Evolutionary conservation across 129 eudicot genomes (phyloP).

Genomic region (Pulicaria dysenterica): DNA sequence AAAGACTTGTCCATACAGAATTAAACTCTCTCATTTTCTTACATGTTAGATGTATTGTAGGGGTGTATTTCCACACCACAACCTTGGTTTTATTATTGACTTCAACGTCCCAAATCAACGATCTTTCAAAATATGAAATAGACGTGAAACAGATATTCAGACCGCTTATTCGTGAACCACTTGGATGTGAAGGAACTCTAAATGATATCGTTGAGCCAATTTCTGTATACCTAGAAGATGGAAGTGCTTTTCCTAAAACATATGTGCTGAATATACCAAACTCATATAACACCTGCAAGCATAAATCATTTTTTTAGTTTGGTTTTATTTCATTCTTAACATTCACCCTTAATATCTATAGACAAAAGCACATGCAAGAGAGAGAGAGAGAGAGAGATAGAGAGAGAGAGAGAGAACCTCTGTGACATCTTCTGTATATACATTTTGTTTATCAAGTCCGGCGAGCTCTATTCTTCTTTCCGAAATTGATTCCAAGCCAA

Average conservation of each 20-base stretch:
- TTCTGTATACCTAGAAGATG: neutral
- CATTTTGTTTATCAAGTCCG: neutral
- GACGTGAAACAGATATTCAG: neutral
- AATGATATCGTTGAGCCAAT: constrained; percentile 8
- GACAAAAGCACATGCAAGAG: neutral
- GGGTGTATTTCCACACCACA: neutral
- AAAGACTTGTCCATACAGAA: constrained; percentile 1
- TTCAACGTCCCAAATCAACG: neutral
- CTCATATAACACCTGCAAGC: constrained; percentile 14
- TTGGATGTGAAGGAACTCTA: constrained; percentile 3
- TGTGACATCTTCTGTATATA: neutral
- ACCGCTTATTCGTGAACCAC: neutral
- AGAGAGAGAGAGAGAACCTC: neutral
- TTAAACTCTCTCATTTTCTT: neutral
- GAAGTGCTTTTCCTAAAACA: neutral
- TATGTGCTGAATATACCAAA: constrained; percentile 12
- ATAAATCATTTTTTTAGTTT: neutral
- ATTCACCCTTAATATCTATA: neutral
- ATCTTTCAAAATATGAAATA: neutral
- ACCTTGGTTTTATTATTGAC: neutral
- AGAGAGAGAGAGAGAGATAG: neutral
- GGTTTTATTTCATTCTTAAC: neutral
- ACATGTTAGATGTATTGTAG: neutral
- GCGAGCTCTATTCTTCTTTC: neutral
- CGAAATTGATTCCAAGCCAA: constrained; percentile 3